A percentile compares a stretch with the other conserved stretches of the same genome.
Evolutionary conservation across 331 rosid species (phyloP).

Genomic region (Rosa hybrid): DNA sequence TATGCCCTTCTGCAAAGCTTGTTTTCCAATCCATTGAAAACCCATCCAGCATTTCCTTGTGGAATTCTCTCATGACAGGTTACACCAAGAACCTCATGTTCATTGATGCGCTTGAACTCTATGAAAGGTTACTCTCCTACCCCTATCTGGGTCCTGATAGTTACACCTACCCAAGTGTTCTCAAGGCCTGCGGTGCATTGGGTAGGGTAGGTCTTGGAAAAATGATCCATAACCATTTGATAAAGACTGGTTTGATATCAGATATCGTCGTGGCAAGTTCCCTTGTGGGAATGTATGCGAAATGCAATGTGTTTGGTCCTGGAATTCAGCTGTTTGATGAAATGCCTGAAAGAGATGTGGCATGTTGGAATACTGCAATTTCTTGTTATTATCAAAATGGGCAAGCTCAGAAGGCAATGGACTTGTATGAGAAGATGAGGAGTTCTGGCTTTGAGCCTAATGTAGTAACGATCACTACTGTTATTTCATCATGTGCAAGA

Average conservation of each 20-base stretch:
- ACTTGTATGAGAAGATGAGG: constrained; percentile 57
- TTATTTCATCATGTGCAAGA: constrained; percentile 63
- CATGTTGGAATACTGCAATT: constrained; percentile 77
- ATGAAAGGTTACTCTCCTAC: constrained; percentile 35
- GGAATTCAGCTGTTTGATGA: constrained; percentile 64
- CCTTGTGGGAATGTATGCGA: constrained; percentile 63
- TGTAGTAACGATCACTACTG: constrained; percentile 54
- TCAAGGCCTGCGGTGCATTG: constrained; percentile 69
- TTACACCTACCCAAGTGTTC: constrained; percentile 71
- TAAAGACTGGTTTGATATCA: constrained; percentile 48
- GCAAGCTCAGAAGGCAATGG: constrained; percentile 47
- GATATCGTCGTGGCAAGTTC: constrained; percentile 71
- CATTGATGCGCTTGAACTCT: constrained; percentile 59
- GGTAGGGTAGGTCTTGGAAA: constrained; percentile 45
- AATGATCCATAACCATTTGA: constrained; percentile 51
- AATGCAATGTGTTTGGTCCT: constrained; percentile 49
- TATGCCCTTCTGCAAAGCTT: constrained; percentile 43
- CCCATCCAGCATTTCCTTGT: constrained; percentile 54
- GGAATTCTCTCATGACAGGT: constrained; percentile 70
- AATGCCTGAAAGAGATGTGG: constrained; percentile 74
- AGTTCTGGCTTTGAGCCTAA: constrained; percentile 59
- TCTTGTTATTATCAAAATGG: constrained; percentile 75
- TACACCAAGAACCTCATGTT: constrained; percentile 65
- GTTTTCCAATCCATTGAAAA: constrained; percentile 47
- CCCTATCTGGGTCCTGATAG: constrained; percentile 51